Evolutionary conservation across 352 stramenopile species (phyloP).

Genomic region (Thalassiosira sp.): DNA sequence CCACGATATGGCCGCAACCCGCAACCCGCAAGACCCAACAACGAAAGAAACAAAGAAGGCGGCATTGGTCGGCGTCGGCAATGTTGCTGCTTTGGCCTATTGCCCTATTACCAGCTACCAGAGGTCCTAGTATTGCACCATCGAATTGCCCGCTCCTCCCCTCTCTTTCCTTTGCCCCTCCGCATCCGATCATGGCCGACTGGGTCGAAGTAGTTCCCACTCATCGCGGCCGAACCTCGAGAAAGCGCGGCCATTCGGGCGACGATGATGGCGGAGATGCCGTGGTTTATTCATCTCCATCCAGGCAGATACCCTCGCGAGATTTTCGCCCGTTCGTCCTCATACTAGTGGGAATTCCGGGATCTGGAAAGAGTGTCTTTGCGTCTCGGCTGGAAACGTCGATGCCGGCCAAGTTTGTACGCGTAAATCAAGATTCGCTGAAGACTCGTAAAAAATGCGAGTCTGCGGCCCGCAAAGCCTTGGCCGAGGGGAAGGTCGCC

Average conservation of each 20-base stretch:
- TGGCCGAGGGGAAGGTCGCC: slow-evolving; percentile 38
- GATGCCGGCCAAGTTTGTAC: slow-evolving; percentile 58
- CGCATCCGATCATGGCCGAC: too few species aligned
- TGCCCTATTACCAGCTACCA: too few species aligned
- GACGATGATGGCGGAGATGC: slow-evolving; percentile 4
- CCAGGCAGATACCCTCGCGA: not conserved
- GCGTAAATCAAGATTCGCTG: slow-evolving; percentile 70
- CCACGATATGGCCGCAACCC: too few species aligned
- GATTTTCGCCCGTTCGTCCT: slow-evolving; percentile 55
- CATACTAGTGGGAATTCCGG: slow-evolving; percentile 61
- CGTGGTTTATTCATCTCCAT: slow-evolving; percentile 5
- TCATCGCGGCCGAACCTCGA: not conserved
- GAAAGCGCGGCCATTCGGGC: not conserved
- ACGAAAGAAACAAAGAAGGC: too few species aligned
- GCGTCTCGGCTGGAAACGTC: slow-evolving; percentile 40
- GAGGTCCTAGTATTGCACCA: too few species aligned
- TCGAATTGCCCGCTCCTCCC: too few species aligned
- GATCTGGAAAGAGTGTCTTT: slow-evolving; percentile 67
- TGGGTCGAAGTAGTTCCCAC: too few species aligned
- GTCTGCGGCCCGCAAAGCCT: slow-evolving; percentile 14
- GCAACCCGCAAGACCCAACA: too few species aligned
- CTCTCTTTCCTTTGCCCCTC: too few species aligned
- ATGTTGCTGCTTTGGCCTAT: too few species aligned
- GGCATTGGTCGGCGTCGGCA: too few species aligned
- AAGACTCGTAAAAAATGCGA: slow-evolving; percentile 51